Evolutionary conservation across 345 rosid species (phyloP).

Genomic region (Balakata baccata): DNA sequence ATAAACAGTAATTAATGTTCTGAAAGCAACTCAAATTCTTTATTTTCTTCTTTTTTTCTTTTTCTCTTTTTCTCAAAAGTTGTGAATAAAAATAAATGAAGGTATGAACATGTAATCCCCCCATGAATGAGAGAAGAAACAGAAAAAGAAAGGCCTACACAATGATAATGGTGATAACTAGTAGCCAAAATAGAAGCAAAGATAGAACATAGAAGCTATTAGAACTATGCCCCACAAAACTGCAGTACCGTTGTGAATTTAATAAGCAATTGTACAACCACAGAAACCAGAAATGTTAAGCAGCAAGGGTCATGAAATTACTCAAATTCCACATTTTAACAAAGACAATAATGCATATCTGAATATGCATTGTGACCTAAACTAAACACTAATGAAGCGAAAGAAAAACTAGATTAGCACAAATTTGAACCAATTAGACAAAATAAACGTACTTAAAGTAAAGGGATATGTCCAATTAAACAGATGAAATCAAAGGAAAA

Average conservation of each 20-base stretch:
- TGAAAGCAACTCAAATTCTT: conserved; percentile 32
- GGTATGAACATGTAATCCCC: conserved; percentile 26
- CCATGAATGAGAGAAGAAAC: conserved; percentile 26
- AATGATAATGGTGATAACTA: conserved; percentile 13
- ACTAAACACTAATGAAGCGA: not conserved
- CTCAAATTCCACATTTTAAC: conserved; percentile 9
- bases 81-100: conserved; percentile 31
- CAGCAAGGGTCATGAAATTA: conserved; percentile 10
- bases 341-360: conserved; percentile 2
- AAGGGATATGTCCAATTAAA: not conserved
- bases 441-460: not conserved
- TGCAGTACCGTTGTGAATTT: conserved; percentile 33
- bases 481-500: not conserved
- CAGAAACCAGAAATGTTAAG: conserved; percentile 3
- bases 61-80: conserved; percentile 27
- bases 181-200: conserved; percentile 28
- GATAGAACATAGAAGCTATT: conserved; percentile 24
- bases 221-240: conserved; percentile 32
- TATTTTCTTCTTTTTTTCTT: not conserved
- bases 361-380: conserved; percentile 3
- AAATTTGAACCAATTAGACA: not conserved
- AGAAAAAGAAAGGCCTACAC: conserved; percentile 10
- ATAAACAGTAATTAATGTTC: conserved; percentile 35
- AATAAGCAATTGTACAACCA: conserved; percentile 22
- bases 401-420: not conserved